Base-by-base conservation (phyloP, 257 asterid species). In the Rehmannia glutinosa region DNA sequence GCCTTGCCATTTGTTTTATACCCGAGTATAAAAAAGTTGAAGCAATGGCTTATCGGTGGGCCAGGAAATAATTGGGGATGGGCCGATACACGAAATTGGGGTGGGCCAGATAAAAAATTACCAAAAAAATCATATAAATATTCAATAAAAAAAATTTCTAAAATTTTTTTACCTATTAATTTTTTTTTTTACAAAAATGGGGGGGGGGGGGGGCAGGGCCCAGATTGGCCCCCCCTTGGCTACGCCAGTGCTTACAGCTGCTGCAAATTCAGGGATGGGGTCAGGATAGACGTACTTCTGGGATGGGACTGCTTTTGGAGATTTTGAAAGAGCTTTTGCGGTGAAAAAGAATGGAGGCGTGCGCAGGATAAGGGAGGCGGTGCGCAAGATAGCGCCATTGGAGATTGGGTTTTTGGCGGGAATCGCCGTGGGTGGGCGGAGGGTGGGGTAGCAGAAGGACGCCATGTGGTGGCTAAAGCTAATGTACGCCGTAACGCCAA, bases 1-100 rank as follows among this genome's bases (percentile, higher is more conserved):
- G 90, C 68, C 76, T 87, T 80, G 88, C 80, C 50, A 69, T 81
- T 92, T 87, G 94, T 87, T 86, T 87, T n/a, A n/a, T n/a, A n/a
- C n/a, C n/a, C n/a, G n/a, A n/a, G n/a, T n/a, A n/a, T n/a, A n/a
- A n/a, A n/a, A n/a, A n/a, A n/a, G n/a, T n/a, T n/a, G n/a, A n/a
- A n/a, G n/a, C n/a, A n/a, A n/a, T n/a, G n/a, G n/a, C n/a, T n/a
- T n/a, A n/a, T n/a, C n/a, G n/a, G n/a, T n/a, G n/a, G n/a, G n/a
- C n/a, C n/a, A n/a, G n/a, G n/a, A n/a, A n/a, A n/a, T n/a, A n/a
- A n/a, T n/a, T n/a, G n/a, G n/a, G n/a, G n/a, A n/a, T n/a, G n/a
- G n/a, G n/a, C n/a, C n/a, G n/a, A n/a, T n/a, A n/a, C n/a, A n/a
- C n/a, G n/a, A n/a, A n/a, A n/a, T n/a, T n/a, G n/a, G n/a, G n/a